Evolutionary conservation across 257 asterid species (phyloP).

Genomic region (Prunella vulgaris): DNA sequence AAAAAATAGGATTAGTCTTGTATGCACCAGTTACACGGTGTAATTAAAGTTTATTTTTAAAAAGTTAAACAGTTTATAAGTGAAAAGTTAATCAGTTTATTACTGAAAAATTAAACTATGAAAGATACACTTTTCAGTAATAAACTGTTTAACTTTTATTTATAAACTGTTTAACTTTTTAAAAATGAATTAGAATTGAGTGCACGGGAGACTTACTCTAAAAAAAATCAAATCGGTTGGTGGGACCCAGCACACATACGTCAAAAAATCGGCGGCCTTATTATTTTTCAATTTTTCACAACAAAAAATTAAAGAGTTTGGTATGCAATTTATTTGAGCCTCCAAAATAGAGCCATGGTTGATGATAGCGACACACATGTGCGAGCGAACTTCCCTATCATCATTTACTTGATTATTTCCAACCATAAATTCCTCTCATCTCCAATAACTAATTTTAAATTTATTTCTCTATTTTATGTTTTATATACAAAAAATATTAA

Average conservation of each 20-base stretch:
- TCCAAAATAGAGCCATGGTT: slow-evolving; percentile 18
- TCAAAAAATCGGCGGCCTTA: not conserved
- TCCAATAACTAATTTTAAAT: not conserved
- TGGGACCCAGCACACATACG: slow-evolving; percentile 3
- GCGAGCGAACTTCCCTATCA: slow-evolving; percentile 25
- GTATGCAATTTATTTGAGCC: slow-evolving; percentile 21
- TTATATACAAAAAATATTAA: not conserved
- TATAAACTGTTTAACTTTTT: too few species aligned
- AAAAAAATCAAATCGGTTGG: too few species aligned
- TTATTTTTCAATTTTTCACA: slow-evolving; percentile 5
- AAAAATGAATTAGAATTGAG: too few species aligned
- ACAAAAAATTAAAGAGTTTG: slow-evolving; percentile 19
- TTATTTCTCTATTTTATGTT: not conserved
- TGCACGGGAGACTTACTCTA: too few species aligned
- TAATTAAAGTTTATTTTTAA: too few species aligned
- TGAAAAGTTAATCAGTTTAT: too few species aligned
- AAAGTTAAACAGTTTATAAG: too few species aligned
- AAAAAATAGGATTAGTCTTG: too few species aligned
- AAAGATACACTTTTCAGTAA: too few species aligned
- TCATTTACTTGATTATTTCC: slow-evolving; percentile 19
- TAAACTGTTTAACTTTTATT: too few species aligned
- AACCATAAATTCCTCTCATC: not conserved
- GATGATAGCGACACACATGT: slow-evolving; percentile 63
- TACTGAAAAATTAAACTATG: too few species aligned
- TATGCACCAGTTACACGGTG: too few species aligned